Conservation (phyloP, 2,329 filamentous ascomycete genomes). For the Exophiala alcalophila region DNA sequence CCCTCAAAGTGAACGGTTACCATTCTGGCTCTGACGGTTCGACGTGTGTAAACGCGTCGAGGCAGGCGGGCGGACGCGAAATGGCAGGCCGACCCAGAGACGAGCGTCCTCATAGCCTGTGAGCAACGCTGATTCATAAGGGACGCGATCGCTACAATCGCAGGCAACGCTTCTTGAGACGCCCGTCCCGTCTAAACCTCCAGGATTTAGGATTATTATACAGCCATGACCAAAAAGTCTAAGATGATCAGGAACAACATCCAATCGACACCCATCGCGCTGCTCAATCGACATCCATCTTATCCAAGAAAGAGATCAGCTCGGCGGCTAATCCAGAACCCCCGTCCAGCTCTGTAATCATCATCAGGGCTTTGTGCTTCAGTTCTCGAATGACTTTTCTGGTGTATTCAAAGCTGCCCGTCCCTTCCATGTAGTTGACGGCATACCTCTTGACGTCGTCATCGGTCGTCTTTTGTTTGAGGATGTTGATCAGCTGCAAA, state of each 20-base stretch:
- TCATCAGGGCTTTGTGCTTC: conserved; percentile 59
- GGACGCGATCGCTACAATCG: no score
- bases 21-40: no score
- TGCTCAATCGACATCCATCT: conserved; percentile 47
- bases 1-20: background rate
- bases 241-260: no score
- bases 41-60: no score
- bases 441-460: conserved; percentile 89
- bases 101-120: no score
- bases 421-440: conserved; percentile 83
- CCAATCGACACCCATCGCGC: background rate
- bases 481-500: conserved; percentile 76
- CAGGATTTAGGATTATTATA: no score
- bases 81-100: no score
- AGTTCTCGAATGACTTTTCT: conserved; percentile 63
- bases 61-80: no score
- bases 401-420: conserved; percentile 86
- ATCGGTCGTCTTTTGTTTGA: conserved; percentile 84
- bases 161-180: no score
- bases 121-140: no score
- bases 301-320: conserved; percentile 66
- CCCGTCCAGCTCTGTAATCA: conserved; percentile 63
- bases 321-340: conserved; percentile 53
- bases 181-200: no score
- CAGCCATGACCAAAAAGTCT: no score